Base-by-base conservation (phyloP, 2,329 filamentous ascomycete species). In the Coniochaeta prunicola region DNA sequence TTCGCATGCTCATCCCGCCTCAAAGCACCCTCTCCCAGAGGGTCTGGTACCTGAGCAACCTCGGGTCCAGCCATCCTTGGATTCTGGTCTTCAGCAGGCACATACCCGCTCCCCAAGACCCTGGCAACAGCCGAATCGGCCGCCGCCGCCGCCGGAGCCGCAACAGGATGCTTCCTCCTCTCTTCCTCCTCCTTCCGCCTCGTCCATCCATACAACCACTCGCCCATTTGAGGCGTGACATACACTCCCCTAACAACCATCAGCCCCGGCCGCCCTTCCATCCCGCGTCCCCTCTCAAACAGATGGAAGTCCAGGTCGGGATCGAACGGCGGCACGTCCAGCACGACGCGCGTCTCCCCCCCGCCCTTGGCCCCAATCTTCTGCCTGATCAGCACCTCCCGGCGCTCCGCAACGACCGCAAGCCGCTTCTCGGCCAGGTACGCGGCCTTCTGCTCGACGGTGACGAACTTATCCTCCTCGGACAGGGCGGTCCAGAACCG, bases 291-390 rank as follows among this genome's bases (percentile, higher is more conserved):
- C 7, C 19, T 10, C 30, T 36, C 17, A 17, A 55, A 56, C 10
- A 40, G 21, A n/a, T 34, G 48, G 36, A 58, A 58, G 10, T 40
- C 50, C 34, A 50, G 57, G 24, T 58, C 50, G n/a, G 57, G 57
- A 36, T 58, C 57, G 57, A 58, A 58, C 13, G 57, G 48, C 48
- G 57, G 57, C 15, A 58, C 48, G 50, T 58, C 57, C n/a, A 58
- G 50, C 26, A 58, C 48, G 30, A 24, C 53, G 13, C 28, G 28
- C 28, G 19, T 48, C 34, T 12, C 21, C 24, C 17, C 24, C 15
- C 34, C 57, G 34, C 33, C 13, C 13, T 33, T 33, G 4, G 19
- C 17, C 4, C 21, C 40, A 4, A 58, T 31, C 34, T 48, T 48
- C 48, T 24, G 24, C 8, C 57, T 21, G 33, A 58, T 55, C 6